Conservation (phyloP, 192 early-diverging fungal genomes). For the Radiomyces spectabilis region DNA sequence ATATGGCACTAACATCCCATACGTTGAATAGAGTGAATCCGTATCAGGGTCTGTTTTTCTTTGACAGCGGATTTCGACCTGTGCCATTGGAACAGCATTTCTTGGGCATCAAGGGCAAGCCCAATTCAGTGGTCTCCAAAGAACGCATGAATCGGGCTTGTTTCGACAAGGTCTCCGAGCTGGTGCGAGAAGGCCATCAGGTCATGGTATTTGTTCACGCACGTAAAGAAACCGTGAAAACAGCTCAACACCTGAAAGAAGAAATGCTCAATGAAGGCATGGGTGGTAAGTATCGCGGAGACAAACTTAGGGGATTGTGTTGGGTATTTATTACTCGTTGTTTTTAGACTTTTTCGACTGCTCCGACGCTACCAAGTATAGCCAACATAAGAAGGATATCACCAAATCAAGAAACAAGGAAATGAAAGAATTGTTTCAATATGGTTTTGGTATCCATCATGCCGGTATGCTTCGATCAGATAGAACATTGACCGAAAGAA, state of each 20-base stretch:
- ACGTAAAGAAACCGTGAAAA: slow-evolving; percentile 96
- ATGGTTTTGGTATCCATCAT: slow-evolving; percentile 93
- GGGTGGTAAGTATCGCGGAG: slow-evolving; percentile 64
- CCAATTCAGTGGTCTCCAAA: slow-evolving; percentile 55
- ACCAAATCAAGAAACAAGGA: slow-evolving; percentile 74
- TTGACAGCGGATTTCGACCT: slow-evolving; percentile 92
- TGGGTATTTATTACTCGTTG: not conserved
- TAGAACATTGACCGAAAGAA: slow-evolving; percentile 74
- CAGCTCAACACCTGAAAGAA: slow-evolving; percentile 81
- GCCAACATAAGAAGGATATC: slow-evolving; percentile 59
- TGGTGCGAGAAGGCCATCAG: slow-evolving; percentile 83
- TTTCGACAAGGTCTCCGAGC: slow-evolving; percentile 72
- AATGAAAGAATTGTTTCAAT: slow-evolving; percentile 75
- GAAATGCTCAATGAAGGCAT: slow-evolving; percentile 82
- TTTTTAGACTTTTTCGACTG: slow-evolving; percentile 54
- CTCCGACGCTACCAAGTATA: slow-evolving; percentile 40
- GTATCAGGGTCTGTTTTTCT: slow-evolving; percentile 90
- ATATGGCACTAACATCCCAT: not conserved
- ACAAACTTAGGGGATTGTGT: not conserved
- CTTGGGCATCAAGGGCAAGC: slow-evolving; percentile 85
- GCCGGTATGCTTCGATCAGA: slow-evolving; percentile 93
- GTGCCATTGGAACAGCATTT: slow-evolving; percentile 97
- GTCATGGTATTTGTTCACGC: slow-evolving; percentile 99
- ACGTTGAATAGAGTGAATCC: slow-evolving; percentile 67
- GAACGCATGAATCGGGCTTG: slow-evolving; percentile 74